phyloP scores from a whole-genome alignment of 148 eudicot species.

The Salicornia ramosissima region DNA sequence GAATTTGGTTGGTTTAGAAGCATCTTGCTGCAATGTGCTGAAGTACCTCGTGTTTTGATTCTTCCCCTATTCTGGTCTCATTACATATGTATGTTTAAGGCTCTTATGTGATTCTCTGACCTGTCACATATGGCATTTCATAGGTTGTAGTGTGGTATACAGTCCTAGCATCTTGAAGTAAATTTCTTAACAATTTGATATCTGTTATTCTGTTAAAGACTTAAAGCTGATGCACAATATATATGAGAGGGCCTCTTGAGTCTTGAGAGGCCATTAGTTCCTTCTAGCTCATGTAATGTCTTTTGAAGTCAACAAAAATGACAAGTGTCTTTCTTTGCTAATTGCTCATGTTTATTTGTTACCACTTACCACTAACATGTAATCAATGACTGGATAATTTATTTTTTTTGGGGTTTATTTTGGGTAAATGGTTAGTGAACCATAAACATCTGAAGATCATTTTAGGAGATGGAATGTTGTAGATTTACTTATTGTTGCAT shows the following conservation, averaged over 20 bases:
- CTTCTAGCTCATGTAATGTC: not conserved
- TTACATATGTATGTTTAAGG: not conserved
- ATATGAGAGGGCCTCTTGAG: conserved; percentile 4
- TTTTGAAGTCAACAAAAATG: not conserved
- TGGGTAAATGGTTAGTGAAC: not conserved
- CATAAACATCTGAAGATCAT: not conserved
- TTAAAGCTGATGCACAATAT: not conserved
- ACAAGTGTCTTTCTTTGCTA: not conserved
- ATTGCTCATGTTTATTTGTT: not conserved
- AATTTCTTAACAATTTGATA: not conserved
- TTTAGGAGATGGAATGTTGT: not conserved
- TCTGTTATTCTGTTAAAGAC: too few relatives aligned
- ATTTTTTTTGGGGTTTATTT: not conserved
- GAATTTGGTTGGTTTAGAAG: conserved; percentile 12
- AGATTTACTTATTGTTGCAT: not conserved
- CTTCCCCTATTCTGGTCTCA: not conserved
- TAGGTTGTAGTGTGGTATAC: not conserved
- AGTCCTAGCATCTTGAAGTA: not conserved
- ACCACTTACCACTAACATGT: too few relatives aligned
- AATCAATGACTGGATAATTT: not conserved
- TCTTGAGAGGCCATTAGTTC: not conserved
- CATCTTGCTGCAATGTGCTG: not conserved
- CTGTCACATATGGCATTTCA: not conserved
- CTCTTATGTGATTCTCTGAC: not conserved
- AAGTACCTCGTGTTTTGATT: not conserved